phyloP scores from a whole-genome alignment of 495 filamentous ascomycete genomes.

The Aspergillus baeticus region DNA sequence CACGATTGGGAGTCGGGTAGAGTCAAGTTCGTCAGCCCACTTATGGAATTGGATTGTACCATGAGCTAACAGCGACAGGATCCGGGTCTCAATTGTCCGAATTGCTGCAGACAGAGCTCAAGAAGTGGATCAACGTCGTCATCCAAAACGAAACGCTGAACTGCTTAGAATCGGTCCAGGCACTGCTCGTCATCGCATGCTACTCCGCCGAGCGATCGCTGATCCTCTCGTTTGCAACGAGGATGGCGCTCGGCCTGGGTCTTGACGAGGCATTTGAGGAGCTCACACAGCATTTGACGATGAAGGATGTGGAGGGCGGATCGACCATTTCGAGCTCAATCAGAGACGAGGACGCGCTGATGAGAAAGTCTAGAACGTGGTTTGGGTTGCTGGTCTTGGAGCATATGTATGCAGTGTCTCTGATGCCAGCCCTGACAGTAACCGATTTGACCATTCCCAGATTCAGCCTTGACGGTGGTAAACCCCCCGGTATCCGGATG shows the following conservation, averaged over 20 bases:
- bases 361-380: conserved; percentile 44
- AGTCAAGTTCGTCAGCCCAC: conserved; percentile 24
- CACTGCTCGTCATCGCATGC: conserved; percentile 46
- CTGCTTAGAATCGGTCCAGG: conserved; percentile 47
- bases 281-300: conserved; percentile 30
- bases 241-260: conserved; percentile 46
- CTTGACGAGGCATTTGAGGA: conserved; percentile 43
- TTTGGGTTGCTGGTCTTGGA: conserved; percentile 48
- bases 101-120: conserved; percentile 39
- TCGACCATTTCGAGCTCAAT: conserved; percentile 12
- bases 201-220: conserved; percentile 49
- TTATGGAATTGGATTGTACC: no score
- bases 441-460: conserved; percentile 23
- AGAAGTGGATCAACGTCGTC: conserved; percentile 44
- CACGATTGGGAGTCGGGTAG: conserved; percentile 46
- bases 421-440: no score
- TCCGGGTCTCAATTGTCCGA: conserved; percentile 36
- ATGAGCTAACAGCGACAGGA: conserved; percentile 23
- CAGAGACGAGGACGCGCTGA: conserved; percentile 31
- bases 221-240: conserved; percentile 45
- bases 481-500: conserved; percentile 43
- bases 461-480: conserved; percentile 51
- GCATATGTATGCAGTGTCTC: conserved; percentile 34
- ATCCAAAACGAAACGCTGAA: conserved; percentile 37
- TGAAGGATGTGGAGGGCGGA: conserved; percentile 24